Conservation (phyloP, 1,139 yeast species). For the Yamadazyma diospyri region DNA sequence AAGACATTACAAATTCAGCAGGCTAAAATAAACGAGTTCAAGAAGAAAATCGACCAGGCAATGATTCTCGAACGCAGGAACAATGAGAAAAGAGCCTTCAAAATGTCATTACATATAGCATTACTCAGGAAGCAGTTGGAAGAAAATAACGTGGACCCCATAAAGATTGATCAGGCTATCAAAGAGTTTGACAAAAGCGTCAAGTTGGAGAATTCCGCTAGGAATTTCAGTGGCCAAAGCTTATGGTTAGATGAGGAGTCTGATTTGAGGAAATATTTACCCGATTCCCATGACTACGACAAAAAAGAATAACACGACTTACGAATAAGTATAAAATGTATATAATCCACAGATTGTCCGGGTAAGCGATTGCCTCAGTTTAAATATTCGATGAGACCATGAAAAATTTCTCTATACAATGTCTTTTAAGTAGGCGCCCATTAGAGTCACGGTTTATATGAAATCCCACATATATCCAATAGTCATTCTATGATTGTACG, state of each 20-base stretch:
- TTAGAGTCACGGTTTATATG: conserved; percentile 81
- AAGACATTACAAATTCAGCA: conserved; percentile 43
- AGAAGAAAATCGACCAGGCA: conserved; percentile 47
- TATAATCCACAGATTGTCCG: conserved; percentile 3
- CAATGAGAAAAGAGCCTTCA: conserved; percentile 49
- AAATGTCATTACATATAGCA: conserved; percentile 63
- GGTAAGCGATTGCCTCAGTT: conserved; percentile 5
- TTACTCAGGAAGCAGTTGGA: conserved; percentile 54
- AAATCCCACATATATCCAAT: conserved; percentile 49
- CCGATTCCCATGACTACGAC: conserved; percentile 60
- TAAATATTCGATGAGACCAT: conserved; percentile 9
- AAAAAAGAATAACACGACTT: conserved; percentile 16
- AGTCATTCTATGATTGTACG: conserved; percentile 52
- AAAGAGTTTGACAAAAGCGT: conserved; percentile 54
- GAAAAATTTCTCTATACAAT: conserved; percentile 47
- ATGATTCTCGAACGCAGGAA: conserved; percentile 46
- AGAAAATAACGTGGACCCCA: conserved; percentile 53
- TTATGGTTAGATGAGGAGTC: conserved; percentile 58
- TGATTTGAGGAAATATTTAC: conserved; percentile 47
- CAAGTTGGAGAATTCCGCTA: conserved; percentile 50
- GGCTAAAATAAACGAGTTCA: conserved; percentile 39
- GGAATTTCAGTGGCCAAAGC: conserved; percentile 51
- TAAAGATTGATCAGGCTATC: conserved; percentile 48
- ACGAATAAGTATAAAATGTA: not conserved
- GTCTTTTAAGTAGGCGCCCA: conserved; percentile 85